These are phyloP conservation scores for Kregervanrija pseudodelftensis DNA, from an alignment of 805 yeast genomes.

Conservation along the genomic window DNA sequence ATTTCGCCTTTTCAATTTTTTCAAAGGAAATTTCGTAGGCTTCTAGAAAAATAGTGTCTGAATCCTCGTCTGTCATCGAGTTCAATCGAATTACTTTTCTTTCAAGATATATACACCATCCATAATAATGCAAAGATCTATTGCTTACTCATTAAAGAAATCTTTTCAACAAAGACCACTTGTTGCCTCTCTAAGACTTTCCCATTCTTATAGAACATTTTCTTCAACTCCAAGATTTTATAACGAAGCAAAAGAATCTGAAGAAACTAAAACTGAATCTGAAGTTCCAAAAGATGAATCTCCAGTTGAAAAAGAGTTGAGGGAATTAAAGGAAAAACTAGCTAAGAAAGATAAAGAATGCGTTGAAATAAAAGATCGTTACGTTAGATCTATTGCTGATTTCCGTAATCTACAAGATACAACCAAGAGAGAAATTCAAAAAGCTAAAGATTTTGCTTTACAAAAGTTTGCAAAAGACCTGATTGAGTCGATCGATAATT, in stretches of 20 bases:
- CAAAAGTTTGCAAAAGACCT: slow-evolving; percentile 89
- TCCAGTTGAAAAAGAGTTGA: slow-evolving; percentile 25
- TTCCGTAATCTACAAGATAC: slow-evolving; percentile 89
- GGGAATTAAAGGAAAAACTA: slow-evolving; percentile 44
- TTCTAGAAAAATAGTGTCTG: no score
- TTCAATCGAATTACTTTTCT: no score
- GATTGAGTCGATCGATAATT: slow-evolving; percentile 84
- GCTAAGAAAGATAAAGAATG: slow-evolving; percentile 61
- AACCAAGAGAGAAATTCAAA: slow-evolving; percentile 78
- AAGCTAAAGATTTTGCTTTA: slow-evolving; percentile 83
- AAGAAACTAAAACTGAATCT: slow-evolving; percentile 9
- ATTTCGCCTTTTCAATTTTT: not conserved
- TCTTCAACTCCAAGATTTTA: slow-evolving; percentile 16
- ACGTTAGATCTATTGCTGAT: slow-evolving; percentile 81
- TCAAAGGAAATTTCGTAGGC: no score
- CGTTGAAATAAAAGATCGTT: slow-evolving; percentile 77
- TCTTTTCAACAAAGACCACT: slow-evolving; percentile 1
- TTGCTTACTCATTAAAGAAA: slow-evolving; percentile 15
- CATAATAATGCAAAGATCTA: slow-evolving; percentile 21
- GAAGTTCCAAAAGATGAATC: slow-evolving; percentile 13
- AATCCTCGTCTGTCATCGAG: no score
- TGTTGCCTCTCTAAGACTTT: slow-evolving; percentile 11
- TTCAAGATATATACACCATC: no score
- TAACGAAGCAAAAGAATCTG: slow-evolving; percentile 24
- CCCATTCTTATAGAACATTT: slow-evolving; percentile 16